phyloP scores from a whole-genome alignment of 1,139 yeast species.

The Lodderomyces parapsilosis region DNA sequence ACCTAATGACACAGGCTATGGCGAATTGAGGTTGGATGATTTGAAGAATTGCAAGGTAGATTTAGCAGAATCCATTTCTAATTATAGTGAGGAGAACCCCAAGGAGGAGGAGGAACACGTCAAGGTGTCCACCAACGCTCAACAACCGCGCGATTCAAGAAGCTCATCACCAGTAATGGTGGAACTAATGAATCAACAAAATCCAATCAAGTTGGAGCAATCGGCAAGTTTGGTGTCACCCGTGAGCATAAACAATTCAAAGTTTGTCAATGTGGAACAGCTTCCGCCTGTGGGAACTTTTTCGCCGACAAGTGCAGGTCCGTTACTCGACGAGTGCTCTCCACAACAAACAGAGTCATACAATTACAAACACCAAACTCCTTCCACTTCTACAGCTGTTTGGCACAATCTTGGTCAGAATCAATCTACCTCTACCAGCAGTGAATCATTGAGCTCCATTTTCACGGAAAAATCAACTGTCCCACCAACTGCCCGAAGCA shows the following conservation, averaged over 20 bases:
- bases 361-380: neutral
- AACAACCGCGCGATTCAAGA: too few relatives aligned
- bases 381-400: neutral
- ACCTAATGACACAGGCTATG: slow-evolving; percentile 69
- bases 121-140: too few relatives aligned
- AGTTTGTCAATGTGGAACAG: neutral
- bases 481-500: neutral
- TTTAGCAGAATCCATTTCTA: slow-evolving; percentile 14
- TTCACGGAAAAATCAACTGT: neutral
- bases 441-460: neutral
- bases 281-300: slow-evolving; percentile 10
- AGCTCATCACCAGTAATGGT: too few relatives aligned
- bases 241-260: neutral
- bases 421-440: neutral
- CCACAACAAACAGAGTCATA: neutral
- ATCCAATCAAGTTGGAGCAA: neutral
- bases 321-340: neutral
- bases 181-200: too few relatives aligned
- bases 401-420: neutral
- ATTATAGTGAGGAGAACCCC: too few relatives aligned
- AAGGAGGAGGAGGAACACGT: too few relatives aligned
- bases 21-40: slow-evolving; percentile 51
- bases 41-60: slow-evolving; percentile 21
- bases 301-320: slow-evolving; percentile 4
- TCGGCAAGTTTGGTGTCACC: neutral